These are phyloP conservation scores for Acacia confusa DNA, from an alignment of 306 rosid genomes.

Conservation along the genomic window DNA sequence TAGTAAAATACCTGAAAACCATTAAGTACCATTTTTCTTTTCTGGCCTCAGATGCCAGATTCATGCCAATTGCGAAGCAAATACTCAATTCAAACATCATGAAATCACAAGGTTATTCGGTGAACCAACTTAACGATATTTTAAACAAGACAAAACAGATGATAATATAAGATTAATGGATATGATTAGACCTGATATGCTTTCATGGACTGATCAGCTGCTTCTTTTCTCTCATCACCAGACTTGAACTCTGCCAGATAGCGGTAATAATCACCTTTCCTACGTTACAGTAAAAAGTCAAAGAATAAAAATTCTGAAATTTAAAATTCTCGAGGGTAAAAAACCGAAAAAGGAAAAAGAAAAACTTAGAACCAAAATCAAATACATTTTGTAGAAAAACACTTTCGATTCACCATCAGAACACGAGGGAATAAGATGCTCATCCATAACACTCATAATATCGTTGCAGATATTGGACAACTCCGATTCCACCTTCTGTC, in stretches of 20 bases:
- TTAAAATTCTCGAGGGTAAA: neutral
- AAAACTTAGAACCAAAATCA: neutral
- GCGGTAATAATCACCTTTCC: conserved; percentile 52
- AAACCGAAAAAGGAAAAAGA: neutral
- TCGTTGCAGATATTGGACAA: conserved; percentile 36
- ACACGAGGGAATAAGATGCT: conserved; percentile 35
- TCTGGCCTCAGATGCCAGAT: conserved; percentile 4
- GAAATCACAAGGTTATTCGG: neutral
- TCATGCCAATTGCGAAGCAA: neutral
- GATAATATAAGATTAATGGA: neutral
- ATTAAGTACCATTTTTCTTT: neutral
- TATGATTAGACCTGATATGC: conserved; percentile 40
- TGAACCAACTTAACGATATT: neutral
- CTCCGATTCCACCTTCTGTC: conserved; percentile 44
- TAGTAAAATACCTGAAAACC: neutral
- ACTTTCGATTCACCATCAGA: conserved; percentile 30
- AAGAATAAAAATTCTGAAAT: neutral
- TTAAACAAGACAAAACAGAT: neutral
- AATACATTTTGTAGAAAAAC: conserved; percentile 44
- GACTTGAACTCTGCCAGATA: conserved; percentile 42
- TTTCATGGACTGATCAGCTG: conserved; percentile 44
- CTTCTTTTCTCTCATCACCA: conserved; percentile 44
- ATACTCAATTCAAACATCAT: neutral
- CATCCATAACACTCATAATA: conserved; percentile 42
- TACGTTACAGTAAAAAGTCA: conserved; percentile 2